Base-by-base conservation (phyloP, 2,329 filamentous ascomycete species). In the Ophiostoma novo-ulmi region DNA sequence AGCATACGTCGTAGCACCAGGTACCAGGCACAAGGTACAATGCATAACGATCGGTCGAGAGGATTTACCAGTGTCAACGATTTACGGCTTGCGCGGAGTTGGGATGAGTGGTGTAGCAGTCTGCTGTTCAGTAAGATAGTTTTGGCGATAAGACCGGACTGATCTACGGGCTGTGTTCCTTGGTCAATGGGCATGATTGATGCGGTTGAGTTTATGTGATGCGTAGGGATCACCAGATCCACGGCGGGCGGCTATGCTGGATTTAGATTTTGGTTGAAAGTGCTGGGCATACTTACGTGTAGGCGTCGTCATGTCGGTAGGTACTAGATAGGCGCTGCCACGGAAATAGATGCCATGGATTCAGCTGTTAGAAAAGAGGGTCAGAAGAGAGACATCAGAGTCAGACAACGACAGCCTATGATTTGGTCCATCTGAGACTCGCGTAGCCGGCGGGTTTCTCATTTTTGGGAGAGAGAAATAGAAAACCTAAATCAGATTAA, bases 151-250 rank as follows among this genome's bases (percentile, higher is more conserved):
- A 5, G 5, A 17, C 41, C 20, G 44, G 44, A 48, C 44, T 48
- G 44, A 48, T 48, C 44, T 48, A n/a, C 44, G 44, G 44, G 44
- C 44, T 48, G 44, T 58, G 52, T 26, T 26, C 52, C 22, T 17
- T 58, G 52, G 22, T 58, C 52, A 26, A 26, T 13, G 52, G 52
- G 22, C 52, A 31, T 55, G 48, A 58, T 58, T 14, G 44, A 26
- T 58, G 44, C 17, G 44, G 44, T 20, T 20, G 44, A 2, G 38
- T 39, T 39, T 39, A 39, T 39, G 38, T 10, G n/a, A 58, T 58
- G 22, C 52, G 52, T 58, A 58, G 52, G 52, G 52, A 58, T 58
- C 52, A 31, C 52, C 52, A 31, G n/a, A 58, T 58, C 22, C 52
- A 58, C 52, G 52, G 48, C 48, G 22, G 52, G 52, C 52, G 52